Base-by-base conservation (phyloP, 805 yeast species). In the Kodamaea restingae region DNA sequence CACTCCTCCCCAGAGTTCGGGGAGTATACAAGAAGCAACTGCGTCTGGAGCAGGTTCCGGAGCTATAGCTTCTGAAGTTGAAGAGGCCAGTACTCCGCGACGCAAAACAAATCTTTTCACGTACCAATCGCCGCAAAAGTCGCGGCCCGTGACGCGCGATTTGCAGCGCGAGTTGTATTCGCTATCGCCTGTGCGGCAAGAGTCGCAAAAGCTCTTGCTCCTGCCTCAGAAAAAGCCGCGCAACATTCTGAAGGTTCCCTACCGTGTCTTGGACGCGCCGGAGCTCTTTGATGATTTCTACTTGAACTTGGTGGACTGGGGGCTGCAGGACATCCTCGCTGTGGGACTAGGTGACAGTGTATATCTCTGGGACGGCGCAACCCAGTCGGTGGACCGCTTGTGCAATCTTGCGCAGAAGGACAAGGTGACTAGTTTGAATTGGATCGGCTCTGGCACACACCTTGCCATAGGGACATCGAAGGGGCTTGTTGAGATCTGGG, bases 381-480 rank as follows among this genome's bases (percentile, higher is more conserved):
- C 88, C 0, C 96, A 95, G 14, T 76, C 81, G 2, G 97, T 91
- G 1, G 80, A 80, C 43, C 75, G 88, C 48, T 70, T 93, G 26
- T 85, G 95, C 52, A 86, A 84, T 47, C 67, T 91, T 21, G 40
- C 56, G 4, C 73, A 70, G 27, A 71, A 72, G 46, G 96, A 90
- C 49, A 65, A 70, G 35, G 84, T 88, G 17, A 85, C 97, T 6
- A 81, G 95, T 49, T 65, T 91, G 27, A 80, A 85, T 40, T 93
- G 98, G 98, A 86, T 91, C 35, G 95, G 91, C 17, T 78, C 91
- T 8, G 98, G 98, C 12, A 84, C 95, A 10, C 97, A 93, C 65
- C 54, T 93, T 36, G 98, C 98, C 0, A 80, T 93, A 5, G 98
- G 98, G 1, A 88, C 96, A 1, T 74, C 76, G 41, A 70, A 78